These are phyloP conservation scores for Choanephora cucurbitarum DNA, from an alignment of 371 early-diverging fungal genomes.

Conservation along the genomic window DNA sequence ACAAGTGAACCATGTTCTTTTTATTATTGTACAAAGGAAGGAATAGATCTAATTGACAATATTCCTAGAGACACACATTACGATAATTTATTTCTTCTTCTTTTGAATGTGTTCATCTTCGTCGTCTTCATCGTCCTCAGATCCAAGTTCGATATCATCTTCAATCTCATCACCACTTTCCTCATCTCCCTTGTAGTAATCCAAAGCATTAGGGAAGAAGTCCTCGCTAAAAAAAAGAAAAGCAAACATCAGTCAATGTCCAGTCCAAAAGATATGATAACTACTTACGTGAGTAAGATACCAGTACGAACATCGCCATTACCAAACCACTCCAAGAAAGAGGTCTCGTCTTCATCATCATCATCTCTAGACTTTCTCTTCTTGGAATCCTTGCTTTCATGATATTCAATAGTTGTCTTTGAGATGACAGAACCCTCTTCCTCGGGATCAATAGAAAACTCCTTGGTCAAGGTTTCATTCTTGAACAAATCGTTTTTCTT, in stretches of 20 bases:
- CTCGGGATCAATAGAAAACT: constrained; percentile 47
- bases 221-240: constrained; percentile 37
- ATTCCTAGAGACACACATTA: not conserved
- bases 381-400: constrained; percentile 47
- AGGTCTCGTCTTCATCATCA: constrained; percentile 33
- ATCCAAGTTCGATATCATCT: constrained; percentile 43
- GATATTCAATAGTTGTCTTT: constrained; percentile 50
- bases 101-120: constrained; percentile 19
- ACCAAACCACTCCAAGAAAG: constrained; percentile 52
- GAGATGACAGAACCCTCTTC: constrained; percentile 35
- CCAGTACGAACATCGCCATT: constrained; percentile 46
- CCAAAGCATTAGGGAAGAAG: constrained; percentile 42
- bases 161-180: constrained; percentile 30
- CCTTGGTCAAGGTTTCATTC: constrained; percentile 58
- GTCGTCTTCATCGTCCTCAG: constrained; percentile 21
- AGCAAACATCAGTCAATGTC: not conserved
- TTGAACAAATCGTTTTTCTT: constrained; percentile 58
- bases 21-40: too few relatives aligned
- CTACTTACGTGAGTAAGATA: constrained; percentile 34
- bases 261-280: too few relatives aligned
- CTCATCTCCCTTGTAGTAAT: constrained; percentile 32
- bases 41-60: too few relatives aligned
- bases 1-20: too few relatives aligned
- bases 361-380: constrained; percentile 46
- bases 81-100: constrained; percentile 13